Conservation (phyloP, 73 alveolate species). For the Paramecium tetraurelia region DNA sequence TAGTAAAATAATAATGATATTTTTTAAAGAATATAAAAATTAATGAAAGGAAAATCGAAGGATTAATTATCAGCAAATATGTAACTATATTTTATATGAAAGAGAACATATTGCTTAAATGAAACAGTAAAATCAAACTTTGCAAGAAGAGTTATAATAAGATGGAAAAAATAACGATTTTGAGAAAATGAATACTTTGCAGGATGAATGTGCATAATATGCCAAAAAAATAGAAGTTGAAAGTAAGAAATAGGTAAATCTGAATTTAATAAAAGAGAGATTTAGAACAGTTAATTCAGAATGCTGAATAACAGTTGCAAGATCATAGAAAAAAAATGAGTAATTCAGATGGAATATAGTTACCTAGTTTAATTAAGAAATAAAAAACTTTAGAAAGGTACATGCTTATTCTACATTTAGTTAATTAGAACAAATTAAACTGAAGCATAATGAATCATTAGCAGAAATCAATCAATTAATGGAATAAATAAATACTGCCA, state of each 20-base stretch:
- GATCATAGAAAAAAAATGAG: constrained; percentile 46
- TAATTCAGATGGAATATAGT: constrained; percentile 35
- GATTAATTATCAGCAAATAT: neutral
- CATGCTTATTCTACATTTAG: neutral
- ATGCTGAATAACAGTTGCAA: constrained; percentile 26
- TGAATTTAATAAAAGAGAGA: neutral
- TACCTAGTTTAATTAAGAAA: constrained; percentile 42
- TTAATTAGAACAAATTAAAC: constrained; percentile 55
- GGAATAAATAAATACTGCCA: constrained; percentile 59
- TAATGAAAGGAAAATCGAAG: neutral
- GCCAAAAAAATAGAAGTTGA: constrained; percentile 39
- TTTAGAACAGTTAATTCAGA: neutral
- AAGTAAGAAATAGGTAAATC: constrained; percentile 17
- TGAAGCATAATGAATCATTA: constrained; percentile 57
- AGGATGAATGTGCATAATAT: constrained; percentile 16
- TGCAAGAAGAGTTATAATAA: neutral
- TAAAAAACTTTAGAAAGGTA: constrained; percentile 43
- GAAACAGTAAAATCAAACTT: neutral
- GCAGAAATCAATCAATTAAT: constrained; percentile 57
- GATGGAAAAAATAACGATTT: constrained; percentile 15
- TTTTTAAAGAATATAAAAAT: neutral
- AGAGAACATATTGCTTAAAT: constrained; percentile 8
- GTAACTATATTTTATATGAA: neutral
- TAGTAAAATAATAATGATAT: neutral
- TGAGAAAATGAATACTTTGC: neutral